These are phyloP conservation scores for Amylocarpus encephaloides DNA, from an alignment of 2,329 filamentous ascomycete species.

Conservation along the genomic window DNA sequence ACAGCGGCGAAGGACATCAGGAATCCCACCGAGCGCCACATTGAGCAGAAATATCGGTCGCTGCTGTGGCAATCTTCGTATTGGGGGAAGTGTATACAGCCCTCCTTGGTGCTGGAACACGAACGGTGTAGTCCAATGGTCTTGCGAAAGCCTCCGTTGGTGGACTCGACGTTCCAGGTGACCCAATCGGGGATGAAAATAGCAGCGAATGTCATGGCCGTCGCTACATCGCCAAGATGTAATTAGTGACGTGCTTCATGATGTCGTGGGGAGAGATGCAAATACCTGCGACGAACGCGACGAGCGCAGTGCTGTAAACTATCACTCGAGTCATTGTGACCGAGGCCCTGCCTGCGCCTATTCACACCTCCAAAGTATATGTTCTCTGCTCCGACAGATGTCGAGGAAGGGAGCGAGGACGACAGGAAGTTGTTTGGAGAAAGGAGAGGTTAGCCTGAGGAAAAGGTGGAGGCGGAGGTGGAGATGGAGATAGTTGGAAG, in stretches of 20 bases:
- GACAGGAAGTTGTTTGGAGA: not conserved
- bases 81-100: slow-evolving; percentile 61
- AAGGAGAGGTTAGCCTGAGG: not conserved
- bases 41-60: slow-evolving; percentile 73
- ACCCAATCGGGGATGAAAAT: slow-evolving; percentile 69
- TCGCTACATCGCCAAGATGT: slow-evolving; percentile 52
- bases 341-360: slow-evolving; percentile 6
- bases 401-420: not conserved
- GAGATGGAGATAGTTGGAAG: slow-evolving; percentile 4
- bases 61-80: slow-evolving; percentile 51
- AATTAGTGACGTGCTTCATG: slow-evolving; percentile 2
- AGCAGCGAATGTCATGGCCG: slow-evolving; percentile 62
- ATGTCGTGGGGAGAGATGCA: slow-evolving; percentile 7
- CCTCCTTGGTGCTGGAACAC: slow-evolving; percentile 57
- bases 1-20: slow-evolving; percentile 78
- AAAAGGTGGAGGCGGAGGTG: too few relatives aligned
- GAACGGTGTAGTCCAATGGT: slow-evolving; percentile 72
- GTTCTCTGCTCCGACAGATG: not conserved
- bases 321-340: slow-evolving; percentile 37
- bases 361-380: slow-evolving; percentile 8
- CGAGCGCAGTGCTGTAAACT: slow-evolving; percentile 37
- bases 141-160: slow-evolving; percentile 49
- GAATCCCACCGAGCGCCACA: slow-evolving; percentile 87
- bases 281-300: slow-evolving; percentile 39
- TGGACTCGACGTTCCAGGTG: slow-evolving; percentile 49